Conservation (phyloP, 129 eudicot species). For the Scalesia atractyloides region DNA sequence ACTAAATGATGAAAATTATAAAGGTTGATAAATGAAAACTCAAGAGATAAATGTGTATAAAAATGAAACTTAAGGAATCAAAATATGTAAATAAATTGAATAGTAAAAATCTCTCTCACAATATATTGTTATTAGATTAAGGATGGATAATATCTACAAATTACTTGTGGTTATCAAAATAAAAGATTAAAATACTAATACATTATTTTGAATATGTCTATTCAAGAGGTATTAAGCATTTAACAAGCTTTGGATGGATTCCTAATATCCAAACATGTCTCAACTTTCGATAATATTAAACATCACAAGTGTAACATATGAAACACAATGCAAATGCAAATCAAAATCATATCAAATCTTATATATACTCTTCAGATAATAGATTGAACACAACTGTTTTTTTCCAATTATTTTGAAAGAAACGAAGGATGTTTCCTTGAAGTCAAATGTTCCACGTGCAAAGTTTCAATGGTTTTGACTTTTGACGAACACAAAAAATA, state of each 20-base stretch:
- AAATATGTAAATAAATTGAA: too few species aligned
- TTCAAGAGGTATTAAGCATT: background rate
- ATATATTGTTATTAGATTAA: too few species aligned
- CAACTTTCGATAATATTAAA: background rate
- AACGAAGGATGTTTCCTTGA: slow-evolving; percentile 12
- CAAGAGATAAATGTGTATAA: too few species aligned
- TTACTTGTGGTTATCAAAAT: too few species aligned
- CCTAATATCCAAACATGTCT: background rate
- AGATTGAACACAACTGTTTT: background rate
- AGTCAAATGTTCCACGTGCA: slow-evolving; percentile 38
- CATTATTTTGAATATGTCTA: background rate
- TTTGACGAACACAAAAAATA: slow-evolving; percentile 22
- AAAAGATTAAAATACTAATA: background rate
- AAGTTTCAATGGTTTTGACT: slow-evolving; percentile 32
- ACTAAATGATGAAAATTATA: too few species aligned
- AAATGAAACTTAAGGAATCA: too few species aligned
- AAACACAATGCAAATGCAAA: background rate
- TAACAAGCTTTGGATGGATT: background rate
- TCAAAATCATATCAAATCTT: background rate
- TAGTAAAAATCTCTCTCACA: too few species aligned
- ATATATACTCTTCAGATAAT: background rate
- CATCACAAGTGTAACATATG: background rate
- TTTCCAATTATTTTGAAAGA: background rate
- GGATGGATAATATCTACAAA: too few species aligned
- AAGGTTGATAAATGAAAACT: too few species aligned